Conservation (phyloP, 164 flowering plant genomes). For the Litsea cubeba region DNA sequence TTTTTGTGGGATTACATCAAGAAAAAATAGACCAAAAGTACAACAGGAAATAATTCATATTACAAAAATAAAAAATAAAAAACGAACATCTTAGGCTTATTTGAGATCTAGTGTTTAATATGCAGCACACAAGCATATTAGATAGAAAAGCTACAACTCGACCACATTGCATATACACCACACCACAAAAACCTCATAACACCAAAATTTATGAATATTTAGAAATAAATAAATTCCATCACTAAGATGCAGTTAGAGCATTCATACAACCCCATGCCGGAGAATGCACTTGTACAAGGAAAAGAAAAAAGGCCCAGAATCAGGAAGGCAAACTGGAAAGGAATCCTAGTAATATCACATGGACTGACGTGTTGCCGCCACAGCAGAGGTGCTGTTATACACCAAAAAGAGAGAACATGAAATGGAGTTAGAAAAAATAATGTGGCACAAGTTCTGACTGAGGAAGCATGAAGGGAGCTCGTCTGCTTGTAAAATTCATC, state of each 20-base stretch:
- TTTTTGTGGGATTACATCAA: too few relatives aligned
- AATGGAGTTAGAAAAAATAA: background rate
- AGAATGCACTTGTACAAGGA: too few relatives aligned
- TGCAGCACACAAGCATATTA: too few relatives aligned
- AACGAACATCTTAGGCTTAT: too few relatives aligned
- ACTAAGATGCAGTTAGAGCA: background rate
- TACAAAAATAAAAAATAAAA: too few relatives aligned
- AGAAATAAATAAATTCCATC: background rate
- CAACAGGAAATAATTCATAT: too few relatives aligned
- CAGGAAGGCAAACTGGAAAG: background rate
- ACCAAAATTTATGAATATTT: too few relatives aligned
- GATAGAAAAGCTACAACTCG: too few relatives aligned
- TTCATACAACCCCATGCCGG: background rate
- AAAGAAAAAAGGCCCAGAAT: background rate
- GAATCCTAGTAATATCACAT: background rate
- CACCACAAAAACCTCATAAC: too few relatives aligned
- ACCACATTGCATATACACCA: too few relatives aligned
- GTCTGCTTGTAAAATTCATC: slow-evolving; percentile 2
- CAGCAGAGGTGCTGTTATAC: slow-evolving; percentile 9
- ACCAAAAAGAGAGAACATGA: background rate
- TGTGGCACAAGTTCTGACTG: background rate
- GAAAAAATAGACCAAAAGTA: too few relatives aligned
- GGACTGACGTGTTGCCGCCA: background rate
- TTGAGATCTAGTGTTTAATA: too few relatives aligned
- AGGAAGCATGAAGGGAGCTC: background rate